Evolutionary conservation across 2,329 filamentous ascomycete genomes (phyloP).

Genomic region (Chaetomium olivaceum): DNA sequence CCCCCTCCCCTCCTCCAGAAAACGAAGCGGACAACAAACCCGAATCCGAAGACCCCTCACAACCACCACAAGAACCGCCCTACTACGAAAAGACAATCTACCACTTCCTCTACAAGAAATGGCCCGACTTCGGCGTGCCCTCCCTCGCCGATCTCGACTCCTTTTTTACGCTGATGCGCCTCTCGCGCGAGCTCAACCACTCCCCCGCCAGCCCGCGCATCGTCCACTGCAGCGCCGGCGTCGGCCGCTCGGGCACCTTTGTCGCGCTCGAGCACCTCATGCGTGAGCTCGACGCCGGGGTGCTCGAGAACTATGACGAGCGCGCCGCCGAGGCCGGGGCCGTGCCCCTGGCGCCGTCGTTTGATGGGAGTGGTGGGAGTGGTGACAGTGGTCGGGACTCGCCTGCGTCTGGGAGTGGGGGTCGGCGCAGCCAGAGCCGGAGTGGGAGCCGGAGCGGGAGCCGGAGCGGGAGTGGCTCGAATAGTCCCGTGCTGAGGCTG

Average conservation of each 20-base stretch:
- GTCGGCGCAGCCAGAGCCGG: neutral
- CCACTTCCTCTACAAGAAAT: constrained; percentile 83
- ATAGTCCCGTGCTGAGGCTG: neutral
- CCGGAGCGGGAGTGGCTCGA: constrained; percentile 10
- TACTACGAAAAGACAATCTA: constrained; percentile 63
- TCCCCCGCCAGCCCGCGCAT: constrained; percentile 70
- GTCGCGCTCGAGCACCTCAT: constrained; percentile 93
- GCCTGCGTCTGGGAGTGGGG: neutral
- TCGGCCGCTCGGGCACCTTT: constrained; percentile 92
- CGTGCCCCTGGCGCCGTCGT: neutral
- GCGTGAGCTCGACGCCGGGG: constrained; percentile 74
- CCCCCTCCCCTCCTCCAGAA: neutral
- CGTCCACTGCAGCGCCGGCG: constrained; percentile 85
- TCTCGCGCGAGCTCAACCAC: constrained; percentile 62
- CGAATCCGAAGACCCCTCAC: neutral
- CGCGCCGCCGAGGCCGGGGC: neutral
- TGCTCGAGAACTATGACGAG: constrained; percentile 54
- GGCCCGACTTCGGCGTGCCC: constrained; percentile 90
- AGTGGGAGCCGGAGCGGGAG: neutral
- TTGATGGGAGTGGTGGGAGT: neutral
- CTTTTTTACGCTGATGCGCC: constrained; percentile 68
- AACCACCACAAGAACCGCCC: neutral
- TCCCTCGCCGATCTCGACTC: constrained; percentile 65
- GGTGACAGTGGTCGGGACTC: neutral
- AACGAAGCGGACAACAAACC: neutral